These are phyloP conservation scores for Tolypocladium tropicale DNA, from an alignment of 2,329 filamentous ascomycete genomes.

Conservation along the genomic window DNA sequence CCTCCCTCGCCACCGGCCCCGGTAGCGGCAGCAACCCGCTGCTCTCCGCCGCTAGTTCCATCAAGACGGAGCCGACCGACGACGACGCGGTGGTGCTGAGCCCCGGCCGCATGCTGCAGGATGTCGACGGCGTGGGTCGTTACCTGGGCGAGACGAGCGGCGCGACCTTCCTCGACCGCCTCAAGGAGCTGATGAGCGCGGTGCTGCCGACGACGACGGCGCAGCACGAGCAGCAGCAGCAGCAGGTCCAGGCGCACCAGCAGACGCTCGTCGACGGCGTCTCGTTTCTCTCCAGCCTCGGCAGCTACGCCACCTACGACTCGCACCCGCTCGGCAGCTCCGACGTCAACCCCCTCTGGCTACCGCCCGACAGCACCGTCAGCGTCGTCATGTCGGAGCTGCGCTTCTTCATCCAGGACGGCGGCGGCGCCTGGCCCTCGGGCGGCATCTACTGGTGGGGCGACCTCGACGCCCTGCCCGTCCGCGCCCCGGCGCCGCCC, in stretches of 20 bases:
- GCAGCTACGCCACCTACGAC: constrained; percentile 37
- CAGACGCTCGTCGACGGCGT: constrained; percentile 3
- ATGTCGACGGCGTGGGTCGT: constrained; percentile 31
- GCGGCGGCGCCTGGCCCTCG: constrained; percentile 26
- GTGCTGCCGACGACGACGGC: constrained; percentile 4
- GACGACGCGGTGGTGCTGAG: constrained; percentile 13
- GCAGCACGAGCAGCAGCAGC: not conserved
- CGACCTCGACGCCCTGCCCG: constrained; percentile 23
- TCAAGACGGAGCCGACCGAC: constrained; percentile 9
- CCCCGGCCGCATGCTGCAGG: constrained; percentile 32
- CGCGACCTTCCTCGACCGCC: constrained; percentile 36
- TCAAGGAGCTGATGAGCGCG: constrained; percentile 34
- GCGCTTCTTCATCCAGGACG: constrained; percentile 35
- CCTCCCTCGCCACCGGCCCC: not conserved
- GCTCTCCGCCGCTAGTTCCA: constrained; percentile 1
- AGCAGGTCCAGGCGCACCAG: not conserved
- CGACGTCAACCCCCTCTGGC: constrained; percentile 26
- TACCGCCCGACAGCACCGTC: constrained; percentile 27
- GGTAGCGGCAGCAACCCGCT: not conserved
- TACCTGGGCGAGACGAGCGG: constrained; percentile 40
- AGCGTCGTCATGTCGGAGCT: constrained; percentile 27
- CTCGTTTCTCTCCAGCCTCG: constrained; percentile 28
- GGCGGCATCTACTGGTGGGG: constrained; percentile 41
- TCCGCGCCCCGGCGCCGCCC: constrained; percentile 9
- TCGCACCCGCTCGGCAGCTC: constrained; percentile 27